Evolutionary conservation across 768 basidiomycete genomes (phyloP).

Genomic region (Tricholoma terreum): DNA sequence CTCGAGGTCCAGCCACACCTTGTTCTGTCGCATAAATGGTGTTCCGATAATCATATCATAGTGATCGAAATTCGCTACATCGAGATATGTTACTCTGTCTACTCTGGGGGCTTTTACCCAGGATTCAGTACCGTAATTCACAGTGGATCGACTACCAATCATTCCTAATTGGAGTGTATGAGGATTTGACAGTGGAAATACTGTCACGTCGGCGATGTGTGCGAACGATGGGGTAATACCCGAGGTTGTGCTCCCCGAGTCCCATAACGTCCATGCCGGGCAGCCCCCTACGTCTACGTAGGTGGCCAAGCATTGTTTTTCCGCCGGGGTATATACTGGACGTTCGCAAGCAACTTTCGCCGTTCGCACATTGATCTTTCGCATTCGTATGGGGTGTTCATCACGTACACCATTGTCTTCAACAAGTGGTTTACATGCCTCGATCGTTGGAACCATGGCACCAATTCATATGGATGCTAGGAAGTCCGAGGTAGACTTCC

Average conservation of each 20-base stretch:
- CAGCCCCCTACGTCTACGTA: constrained; percentile 9
- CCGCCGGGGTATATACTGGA: background rate
- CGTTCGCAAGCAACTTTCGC: background rate
- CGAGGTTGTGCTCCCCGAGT: constrained; percentile 19
- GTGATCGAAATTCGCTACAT: constrained; percentile 33
- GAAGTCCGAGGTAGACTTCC: too few relatives aligned
- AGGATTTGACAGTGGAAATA: constrained; percentile 10
- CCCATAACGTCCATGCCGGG: constrained; percentile 19
- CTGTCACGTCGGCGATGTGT: constrained; percentile 9
- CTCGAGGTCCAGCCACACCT: constrained; percentile 23
- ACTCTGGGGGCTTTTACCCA: constrained; percentile 5
- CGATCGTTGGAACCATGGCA: too few relatives aligned
- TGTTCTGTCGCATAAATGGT: constrained; percentile 27
- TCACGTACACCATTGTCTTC: too few relatives aligned
- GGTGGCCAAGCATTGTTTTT: background rate
- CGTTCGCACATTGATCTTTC: background rate
- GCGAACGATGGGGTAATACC: constrained; percentile 17
- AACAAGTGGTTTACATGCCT: too few relatives aligned
- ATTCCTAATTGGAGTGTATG: constrained; percentile 29
- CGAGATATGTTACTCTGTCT: constrained; percentile 18
- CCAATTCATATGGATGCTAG: too few relatives aligned
- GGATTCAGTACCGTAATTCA: constrained; percentile 24
- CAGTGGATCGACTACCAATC: constrained; percentile 24
- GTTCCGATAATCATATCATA: constrained; percentile 37
- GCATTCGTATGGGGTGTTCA: background rate